These are phyloP conservation scores for Chrysanthemum lavandulifolium DNA, from an alignment of 129 eudicot species.

Conservation along the genomic window DNA sequence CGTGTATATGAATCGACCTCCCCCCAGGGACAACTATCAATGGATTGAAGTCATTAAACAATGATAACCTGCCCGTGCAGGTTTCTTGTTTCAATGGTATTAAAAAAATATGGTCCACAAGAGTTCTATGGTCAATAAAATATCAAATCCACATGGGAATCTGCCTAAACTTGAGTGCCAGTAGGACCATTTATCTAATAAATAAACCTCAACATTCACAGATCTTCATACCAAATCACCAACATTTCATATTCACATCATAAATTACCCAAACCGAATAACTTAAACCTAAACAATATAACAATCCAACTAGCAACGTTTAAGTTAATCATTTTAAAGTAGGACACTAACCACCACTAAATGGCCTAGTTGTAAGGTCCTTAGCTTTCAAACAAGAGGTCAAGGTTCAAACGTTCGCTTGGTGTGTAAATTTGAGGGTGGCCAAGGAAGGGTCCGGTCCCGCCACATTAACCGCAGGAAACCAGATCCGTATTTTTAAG, in stretches of 20 bases:
- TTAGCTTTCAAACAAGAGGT: no score
- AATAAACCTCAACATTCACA: neutral
- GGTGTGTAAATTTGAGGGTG: no score
- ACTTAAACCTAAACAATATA: neutral
- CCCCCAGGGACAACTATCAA: neutral
- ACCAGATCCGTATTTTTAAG: no score
- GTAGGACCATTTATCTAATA: slow-evolving; percentile 21
- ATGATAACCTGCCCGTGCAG: slow-evolving; percentile 27
- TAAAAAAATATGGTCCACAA: no score
- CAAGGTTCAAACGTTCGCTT: no score
- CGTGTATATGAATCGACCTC: neutral
- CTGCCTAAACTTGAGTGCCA: slow-evolving; percentile 23
- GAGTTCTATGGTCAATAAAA: slow-evolving; percentile 12
- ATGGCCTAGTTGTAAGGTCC: no score
- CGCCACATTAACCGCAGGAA: no score
- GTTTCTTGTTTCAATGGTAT: neutral
- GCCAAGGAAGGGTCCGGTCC: no score
- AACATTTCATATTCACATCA: slow-evolving; percentile 11
- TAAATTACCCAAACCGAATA: slow-evolving; percentile 1
- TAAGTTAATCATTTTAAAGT: no score
- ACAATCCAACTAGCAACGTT: no score
- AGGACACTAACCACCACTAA: no score
- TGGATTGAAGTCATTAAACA: neutral
- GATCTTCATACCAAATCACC: neutral
- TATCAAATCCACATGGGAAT: slow-evolving; percentile 18